Evolutionary conservation across 1,139 yeast genomes (phyloP).

Genomic region (Geotrichum citri-aurantii): DNA sequence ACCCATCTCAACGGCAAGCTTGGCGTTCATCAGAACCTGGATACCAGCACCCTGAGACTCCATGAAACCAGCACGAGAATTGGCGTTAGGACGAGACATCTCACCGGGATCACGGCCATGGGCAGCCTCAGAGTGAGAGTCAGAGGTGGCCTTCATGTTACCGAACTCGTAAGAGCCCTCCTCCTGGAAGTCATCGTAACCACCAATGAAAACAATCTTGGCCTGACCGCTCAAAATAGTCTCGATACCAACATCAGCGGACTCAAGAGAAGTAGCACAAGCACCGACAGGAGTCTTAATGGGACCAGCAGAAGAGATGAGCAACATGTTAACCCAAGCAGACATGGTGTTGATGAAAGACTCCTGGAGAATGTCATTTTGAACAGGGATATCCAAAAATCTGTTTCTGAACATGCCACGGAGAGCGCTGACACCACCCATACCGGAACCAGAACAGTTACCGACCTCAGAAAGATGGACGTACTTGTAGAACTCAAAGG

Average conservation of each 20-base stretch:
- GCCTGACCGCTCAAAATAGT: slow-evolving; percentile 91
- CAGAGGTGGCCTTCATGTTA: slow-evolving; percentile 97
- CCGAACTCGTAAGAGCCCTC: slow-evolving; percentile 98
- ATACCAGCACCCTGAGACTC: slow-evolving; percentile 99
- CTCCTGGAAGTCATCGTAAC: slow-evolving; percentile 98
- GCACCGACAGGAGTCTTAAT: slow-evolving; percentile 99
- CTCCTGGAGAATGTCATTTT: slow-evolving; percentile 94
- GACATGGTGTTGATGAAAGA: slow-evolving; percentile 98
- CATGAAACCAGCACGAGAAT: slow-evolving; percentile 96
- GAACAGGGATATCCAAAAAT: slow-evolving; percentile 86
- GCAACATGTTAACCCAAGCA: slow-evolving; percentile 98
- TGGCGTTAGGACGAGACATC: slow-evolving; percentile 98
- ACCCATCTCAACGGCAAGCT: slow-evolving; percentile 93
- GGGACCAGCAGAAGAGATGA: slow-evolving; percentile 97
- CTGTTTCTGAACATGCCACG: slow-evolving; percentile 98
- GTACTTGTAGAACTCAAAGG: slow-evolving; percentile 95
- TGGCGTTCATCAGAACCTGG: slow-evolving; percentile 93
- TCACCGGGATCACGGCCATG: slow-evolving; percentile 97
- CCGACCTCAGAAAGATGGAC: slow-evolving; percentile 98
- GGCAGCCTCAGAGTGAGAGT: slow-evolving; percentile 76
- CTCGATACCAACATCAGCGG: slow-evolving; percentile 93
- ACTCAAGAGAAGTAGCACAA: slow-evolving; percentile 97
- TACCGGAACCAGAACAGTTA: slow-evolving; percentile 99
- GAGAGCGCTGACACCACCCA: slow-evolving; percentile 97
- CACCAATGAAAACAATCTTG: slow-evolving; percentile 94